These are phyloP conservation scores for Guadua angustifolia DNA, from an alignment of 176 grass and related monocot species.

Conservation along the genomic window DNA sequence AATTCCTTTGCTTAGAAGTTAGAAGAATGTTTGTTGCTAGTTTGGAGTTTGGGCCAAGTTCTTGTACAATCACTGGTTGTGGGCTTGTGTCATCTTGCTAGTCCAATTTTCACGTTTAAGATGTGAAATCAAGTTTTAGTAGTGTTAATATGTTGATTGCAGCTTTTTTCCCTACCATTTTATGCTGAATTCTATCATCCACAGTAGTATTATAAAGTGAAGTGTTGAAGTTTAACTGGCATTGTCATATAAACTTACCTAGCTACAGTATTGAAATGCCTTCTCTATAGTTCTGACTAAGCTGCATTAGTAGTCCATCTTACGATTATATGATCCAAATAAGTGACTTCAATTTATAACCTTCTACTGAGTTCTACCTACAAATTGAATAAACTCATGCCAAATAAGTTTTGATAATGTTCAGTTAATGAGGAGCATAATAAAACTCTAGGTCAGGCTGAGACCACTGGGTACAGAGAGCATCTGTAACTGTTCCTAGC, in stretches of 20 bases:
- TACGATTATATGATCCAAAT: neutral
- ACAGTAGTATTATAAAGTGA: neutral
- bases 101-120: slow-evolving; percentile 25
- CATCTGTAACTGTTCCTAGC: neutral
- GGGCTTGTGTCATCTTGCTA: neutral
- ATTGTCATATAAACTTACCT: neutral
- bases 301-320: slow-evolving; percentile 5
- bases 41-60: slow-evolving; percentile 7
- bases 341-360: neutral
- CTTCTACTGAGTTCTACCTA: neutral
- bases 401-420: slow-evolving; percentile 5
- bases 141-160: neutral
- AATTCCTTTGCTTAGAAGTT: neutral
- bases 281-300: neutral
- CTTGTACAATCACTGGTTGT: slow-evolving; percentile 27
- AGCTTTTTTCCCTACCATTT: neutral
- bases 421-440: neutral
- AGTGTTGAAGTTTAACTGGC: neutral
- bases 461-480: neutral
- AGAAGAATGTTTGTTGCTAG: slow-evolving; percentile 12
- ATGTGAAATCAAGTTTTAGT: neutral
- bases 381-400: slow-evolving; percentile 7
- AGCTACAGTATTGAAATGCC: neutral
- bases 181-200: neutral
- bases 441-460: neutral